Conservation (phyloP, 176 grass and related monocot genomes). For the Carex littledalei region DNA sequence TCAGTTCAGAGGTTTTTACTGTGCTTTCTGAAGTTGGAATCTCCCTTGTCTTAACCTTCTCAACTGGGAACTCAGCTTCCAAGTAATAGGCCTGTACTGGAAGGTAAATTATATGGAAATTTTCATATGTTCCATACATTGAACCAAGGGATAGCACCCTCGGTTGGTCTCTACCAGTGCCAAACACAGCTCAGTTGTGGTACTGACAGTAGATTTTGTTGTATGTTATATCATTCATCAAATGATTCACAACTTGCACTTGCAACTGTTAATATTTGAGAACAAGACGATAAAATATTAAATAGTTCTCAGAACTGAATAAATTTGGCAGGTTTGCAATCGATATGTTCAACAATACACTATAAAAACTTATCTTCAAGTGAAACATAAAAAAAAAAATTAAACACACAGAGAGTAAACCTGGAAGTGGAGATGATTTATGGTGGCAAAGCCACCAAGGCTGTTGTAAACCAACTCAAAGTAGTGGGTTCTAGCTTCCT, state of each 20-base stretch:
- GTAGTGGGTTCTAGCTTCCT: constrained; percentile 57
- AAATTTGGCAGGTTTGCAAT: not conserved
- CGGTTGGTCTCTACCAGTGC: not conserved
- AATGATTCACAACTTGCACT: not conserved
- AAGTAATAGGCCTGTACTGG: constrained; percentile 55
- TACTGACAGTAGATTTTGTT: not conserved
- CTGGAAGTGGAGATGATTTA: constrained; percentile 79
- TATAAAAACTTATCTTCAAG: not conserved
- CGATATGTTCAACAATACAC: not conserved
- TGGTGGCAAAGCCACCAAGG: constrained; percentile 90
- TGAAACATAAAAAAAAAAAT: not conserved
- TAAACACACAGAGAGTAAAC: constrained; percentile 24
- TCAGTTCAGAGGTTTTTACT: constrained; percentile 35
- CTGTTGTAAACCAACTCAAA: constrained; percentile 97
- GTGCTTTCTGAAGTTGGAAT: constrained; percentile 26
- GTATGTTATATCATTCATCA: not conserved
- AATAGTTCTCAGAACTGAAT: not conserved
- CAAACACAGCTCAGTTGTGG: not conserved
- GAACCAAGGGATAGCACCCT: not conserved
- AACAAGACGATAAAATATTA: not conserved
- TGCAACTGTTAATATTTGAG: not conserved
- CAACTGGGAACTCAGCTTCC: constrained; percentile 53
- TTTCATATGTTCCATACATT: not conserved
- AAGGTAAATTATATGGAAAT: not conserved
- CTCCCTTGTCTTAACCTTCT: constrained; percentile 37